Conservation (phyloP, 2,329 filamentous ascomycete genomes). For the Ophiostoma fasciatum region DNA sequence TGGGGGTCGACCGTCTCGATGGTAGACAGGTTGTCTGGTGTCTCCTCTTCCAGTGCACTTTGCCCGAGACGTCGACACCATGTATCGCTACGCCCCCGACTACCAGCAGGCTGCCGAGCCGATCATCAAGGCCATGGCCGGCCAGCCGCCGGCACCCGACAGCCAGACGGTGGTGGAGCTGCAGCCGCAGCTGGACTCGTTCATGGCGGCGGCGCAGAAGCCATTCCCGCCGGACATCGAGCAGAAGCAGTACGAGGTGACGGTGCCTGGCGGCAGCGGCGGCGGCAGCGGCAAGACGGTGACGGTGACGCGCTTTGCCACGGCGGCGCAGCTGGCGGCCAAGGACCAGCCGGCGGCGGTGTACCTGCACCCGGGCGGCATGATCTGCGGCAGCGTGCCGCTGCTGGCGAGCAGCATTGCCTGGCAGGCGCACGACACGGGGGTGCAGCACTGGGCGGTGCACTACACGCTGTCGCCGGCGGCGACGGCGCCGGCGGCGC, state of each 20-base stretch:
- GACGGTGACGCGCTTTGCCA: slow-evolving; percentile 9
- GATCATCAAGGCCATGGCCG: slow-evolving; percentile 2
- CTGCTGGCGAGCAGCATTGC: slow-evolving; percentile 9
- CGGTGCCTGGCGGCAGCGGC: slow-evolving; percentile 4
- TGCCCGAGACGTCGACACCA: background rate
- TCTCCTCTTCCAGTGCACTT: too few species aligned
- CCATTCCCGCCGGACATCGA: slow-evolving; percentile 5
- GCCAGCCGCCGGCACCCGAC: slow-evolving; percentile 1
- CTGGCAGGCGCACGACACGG: slow-evolving; percentile 7
- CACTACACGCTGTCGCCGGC: slow-evolving; percentile 36
- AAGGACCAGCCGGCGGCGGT: slow-evolving; percentile 9
- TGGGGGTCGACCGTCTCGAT: too few species aligned
- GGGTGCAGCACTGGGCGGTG: slow-evolving; percentile 19
- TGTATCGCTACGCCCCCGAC: slow-evolving; percentile 9
- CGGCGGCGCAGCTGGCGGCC: slow-evolving; percentile 1
- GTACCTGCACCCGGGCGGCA: slow-evolving; percentile 17
- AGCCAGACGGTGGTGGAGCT: slow-evolving; percentile 4
- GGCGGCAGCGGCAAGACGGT: slow-evolving; percentile 1
- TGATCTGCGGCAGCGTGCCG: slow-evolving; percentile 13
- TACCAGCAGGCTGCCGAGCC: slow-evolving; percentile 8
- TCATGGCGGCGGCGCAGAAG: too few species aligned
- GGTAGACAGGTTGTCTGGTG: too few species aligned
- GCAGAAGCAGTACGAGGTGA: slow-evolving; percentile 5
- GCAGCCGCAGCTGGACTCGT: too few species aligned
- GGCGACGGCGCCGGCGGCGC: slow-evolving; percentile 26